phyloP scores from a whole-genome alignment of 2,329 filamentous ascomycete genomes.

The Cadophora malorum region DNA sequence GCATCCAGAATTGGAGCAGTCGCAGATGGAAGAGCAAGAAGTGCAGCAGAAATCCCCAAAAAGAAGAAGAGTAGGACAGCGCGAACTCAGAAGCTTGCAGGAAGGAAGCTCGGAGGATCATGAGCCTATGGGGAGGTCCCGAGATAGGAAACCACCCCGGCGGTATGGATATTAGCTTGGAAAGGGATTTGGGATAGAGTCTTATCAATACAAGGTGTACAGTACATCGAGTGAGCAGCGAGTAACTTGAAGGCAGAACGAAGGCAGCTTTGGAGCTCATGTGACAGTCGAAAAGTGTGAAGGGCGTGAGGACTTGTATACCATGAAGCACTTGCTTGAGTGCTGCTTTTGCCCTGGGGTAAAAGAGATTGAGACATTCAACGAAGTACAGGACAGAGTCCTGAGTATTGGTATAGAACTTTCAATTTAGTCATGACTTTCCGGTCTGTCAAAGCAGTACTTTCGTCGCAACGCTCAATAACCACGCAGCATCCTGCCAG shows the following conservation, averaged over 20 bases:
- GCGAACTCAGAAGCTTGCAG: constrained; percentile 5
- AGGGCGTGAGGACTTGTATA: not conserved
- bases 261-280: no score
- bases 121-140: constrained; percentile 1
- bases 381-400: not conserved
- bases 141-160: constrained; percentile 18
- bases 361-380: not conserved
- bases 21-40: not conserved
- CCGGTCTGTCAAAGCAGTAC: constrained; percentile 38
- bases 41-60: not conserved
- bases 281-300: no score
- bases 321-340: not conserved
- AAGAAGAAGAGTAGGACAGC: constrained; percentile 4
- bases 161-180: constrained; percentile 9
- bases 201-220: not conserved
- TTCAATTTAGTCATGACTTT: not conserved
- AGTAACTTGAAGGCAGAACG: no score
- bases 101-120: not conserved
- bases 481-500: constrained; percentile 73
- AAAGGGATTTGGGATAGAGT: not conserved
- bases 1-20: not conserved
- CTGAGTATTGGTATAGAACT: not conserved
- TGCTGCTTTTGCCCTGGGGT: not conserved
- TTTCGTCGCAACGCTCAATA: constrained; percentile 63
- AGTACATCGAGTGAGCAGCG: not conserved